Percentiles rank a stretch among this genome's conserved stretches.
phyloP scores from a whole-genome alignment of 345 rosid species.

The Hevea brasiliensis region DNA sequence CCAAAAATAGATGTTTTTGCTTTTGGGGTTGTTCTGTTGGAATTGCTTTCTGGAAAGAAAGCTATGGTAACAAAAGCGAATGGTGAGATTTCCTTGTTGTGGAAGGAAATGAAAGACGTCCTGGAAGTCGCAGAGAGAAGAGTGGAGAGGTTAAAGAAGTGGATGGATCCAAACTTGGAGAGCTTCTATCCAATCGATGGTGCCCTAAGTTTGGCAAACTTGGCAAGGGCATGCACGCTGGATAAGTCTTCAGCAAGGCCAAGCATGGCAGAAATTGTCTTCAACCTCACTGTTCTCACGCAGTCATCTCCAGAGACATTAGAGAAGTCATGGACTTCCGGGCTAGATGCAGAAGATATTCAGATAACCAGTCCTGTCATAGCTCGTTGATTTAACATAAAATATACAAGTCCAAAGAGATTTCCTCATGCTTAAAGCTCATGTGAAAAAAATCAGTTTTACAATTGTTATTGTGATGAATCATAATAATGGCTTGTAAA shows the following conservation, averaged over 20 bases:
- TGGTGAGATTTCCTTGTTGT: slow-evolving; percentile 43
- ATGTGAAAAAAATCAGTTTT: slow-evolving; percentile 6
- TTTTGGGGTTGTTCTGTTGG: slow-evolving; percentile 55
- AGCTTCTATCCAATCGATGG: slow-evolving; percentile 46
- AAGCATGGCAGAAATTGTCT: slow-evolving; percentile 61
- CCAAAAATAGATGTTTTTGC: slow-evolving; percentile 58
- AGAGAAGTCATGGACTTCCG: slow-evolving; percentile 45
- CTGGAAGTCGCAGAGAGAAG: slow-evolving; percentile 39
- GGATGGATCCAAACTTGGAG: slow-evolving; percentile 62
- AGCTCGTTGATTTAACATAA: slow-evolving; percentile 39
- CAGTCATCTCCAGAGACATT: slow-evolving; percentile 36
- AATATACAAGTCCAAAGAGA: not conserved
- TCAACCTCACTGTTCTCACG: slow-evolving; percentile 50
- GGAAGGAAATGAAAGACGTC: slow-evolving; percentile 43
- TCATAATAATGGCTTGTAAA: slow-evolving; percentile 4
- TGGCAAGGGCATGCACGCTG: slow-evolving; percentile 52
- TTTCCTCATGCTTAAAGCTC: not conserved
- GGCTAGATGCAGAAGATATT: slow-evolving; percentile 37
- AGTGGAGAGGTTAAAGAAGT: slow-evolving; percentile 36
- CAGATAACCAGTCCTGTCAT: slow-evolving; percentile 39
- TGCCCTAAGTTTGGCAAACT: slow-evolving; percentile 45
- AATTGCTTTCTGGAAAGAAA: slow-evolving; percentile 59
- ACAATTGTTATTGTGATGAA: not conserved
- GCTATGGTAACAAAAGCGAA: slow-evolving; percentile 46
- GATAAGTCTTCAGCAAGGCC: slow-evolving; percentile 54